A percentile compares a stretch with the other conserved stretches of the same genome.
Conservation (phyloP, 2,329 filamentous ascomycete genomes). For the Cyclaneusma minus region DNA sequence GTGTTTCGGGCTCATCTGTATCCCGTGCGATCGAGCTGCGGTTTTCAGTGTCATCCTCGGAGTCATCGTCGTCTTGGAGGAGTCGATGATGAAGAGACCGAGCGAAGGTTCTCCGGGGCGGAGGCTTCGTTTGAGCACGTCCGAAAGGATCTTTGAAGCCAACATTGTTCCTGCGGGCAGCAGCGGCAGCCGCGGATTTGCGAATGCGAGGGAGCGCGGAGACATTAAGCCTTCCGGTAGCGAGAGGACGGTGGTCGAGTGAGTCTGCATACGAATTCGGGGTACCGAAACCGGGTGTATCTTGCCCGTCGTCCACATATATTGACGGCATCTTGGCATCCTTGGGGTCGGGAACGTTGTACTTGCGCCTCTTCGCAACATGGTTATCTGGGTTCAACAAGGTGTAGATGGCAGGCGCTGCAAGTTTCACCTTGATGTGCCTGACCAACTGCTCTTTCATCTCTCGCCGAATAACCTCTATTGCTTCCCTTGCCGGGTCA, state of each 20-base stretch:
- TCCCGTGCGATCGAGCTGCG: slow-evolving; percentile 52
- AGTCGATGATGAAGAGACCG: slow-evolving; percentile 72
- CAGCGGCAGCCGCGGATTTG: slow-evolving; percentile 45
- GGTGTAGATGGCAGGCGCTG: slow-evolving; percentile 63
- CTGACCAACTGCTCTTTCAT: slow-evolving; percentile 75
- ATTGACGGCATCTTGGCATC: slow-evolving; percentile 39
- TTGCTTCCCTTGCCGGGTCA: slow-evolving; percentile 76
- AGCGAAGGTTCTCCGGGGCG: slow-evolving; percentile 43
- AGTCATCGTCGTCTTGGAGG: slow-evolving; percentile 64
- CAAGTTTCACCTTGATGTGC: slow-evolving; percentile 79
- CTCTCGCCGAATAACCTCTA: slow-evolving; percentile 64
- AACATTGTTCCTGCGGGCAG: slow-evolving; percentile 39
- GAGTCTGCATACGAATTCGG: slow-evolving; percentile 47
- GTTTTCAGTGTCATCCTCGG: slow-evolving; percentile 62
- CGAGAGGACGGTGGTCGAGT: slow-evolving; percentile 34
- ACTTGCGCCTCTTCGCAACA: slow-evolving; percentile 58
- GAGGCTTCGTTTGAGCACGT: slow-evolving; percentile 41
- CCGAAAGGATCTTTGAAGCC: slow-evolving; percentile 55
- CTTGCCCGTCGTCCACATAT: slow-evolving; percentile 39
- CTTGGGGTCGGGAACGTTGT: slow-evolving; percentile 60
- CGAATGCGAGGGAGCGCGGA: slow-evolving; percentile 59
- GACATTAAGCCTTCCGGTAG: slow-evolving; percentile 39
- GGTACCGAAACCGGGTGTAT: slow-evolving; percentile 47
- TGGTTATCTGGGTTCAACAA: slow-evolving; percentile 75
- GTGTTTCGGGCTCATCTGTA: slow-evolving; percentile 75